Conservation (phyloP, 352 stramenopile genomes). For the Phytopythium chamaehyphon region DNA sequence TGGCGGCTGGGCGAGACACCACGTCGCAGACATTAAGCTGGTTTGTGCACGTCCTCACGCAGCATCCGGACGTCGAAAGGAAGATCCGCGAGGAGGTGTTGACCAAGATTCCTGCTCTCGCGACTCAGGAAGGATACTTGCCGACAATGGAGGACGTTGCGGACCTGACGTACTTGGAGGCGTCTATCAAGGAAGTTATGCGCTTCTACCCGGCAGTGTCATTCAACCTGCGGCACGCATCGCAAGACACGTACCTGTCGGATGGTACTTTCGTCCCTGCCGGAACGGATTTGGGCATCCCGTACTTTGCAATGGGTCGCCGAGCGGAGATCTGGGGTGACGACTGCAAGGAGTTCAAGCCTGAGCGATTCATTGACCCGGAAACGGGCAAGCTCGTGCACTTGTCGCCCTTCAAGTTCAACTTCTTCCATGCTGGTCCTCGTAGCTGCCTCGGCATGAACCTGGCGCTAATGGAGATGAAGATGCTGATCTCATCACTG, state of each 20-base stretch:
- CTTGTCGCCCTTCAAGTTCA: constrained; percentile 61
- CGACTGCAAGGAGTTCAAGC: constrained; percentile 35
- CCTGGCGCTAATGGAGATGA: constrained; percentile 80
- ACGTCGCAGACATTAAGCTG: constrained; percentile 58
- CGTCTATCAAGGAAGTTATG: constrained; percentile 49
- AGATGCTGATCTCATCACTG: constrained; percentile 45
- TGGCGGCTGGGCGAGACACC: constrained; percentile 70
- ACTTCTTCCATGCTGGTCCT: constrained; percentile 49
- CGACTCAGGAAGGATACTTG: constrained; percentile 11
- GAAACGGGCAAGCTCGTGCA: constrained; percentile 20
- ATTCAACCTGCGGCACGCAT: constrained; percentile 33
- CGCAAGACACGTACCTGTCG: constrained; percentile 39
- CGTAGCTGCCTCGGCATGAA: constrained; percentile 52
- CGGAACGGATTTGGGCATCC: constrained; percentile 35
- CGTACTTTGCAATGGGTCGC: constrained; percentile 39
- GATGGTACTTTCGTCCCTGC: constrained; percentile 56
- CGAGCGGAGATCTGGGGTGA: constrained; percentile 26
- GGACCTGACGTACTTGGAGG: constrained; percentile 47
- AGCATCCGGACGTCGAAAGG: constrained; percentile 37
- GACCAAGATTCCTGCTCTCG: constrained; percentile 28
- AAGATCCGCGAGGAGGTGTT: constrained; percentile 43
- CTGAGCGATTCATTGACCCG: constrained; percentile 38
- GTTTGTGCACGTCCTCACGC: constrained; percentile 54
- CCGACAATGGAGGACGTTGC: constrained; percentile 31
- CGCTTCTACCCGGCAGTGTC: constrained; percentile 51